Evolutionary conservation across 2,329 filamentous ascomycete species (phyloP).

Genomic region (Hypoxylon sp.): DNA sequence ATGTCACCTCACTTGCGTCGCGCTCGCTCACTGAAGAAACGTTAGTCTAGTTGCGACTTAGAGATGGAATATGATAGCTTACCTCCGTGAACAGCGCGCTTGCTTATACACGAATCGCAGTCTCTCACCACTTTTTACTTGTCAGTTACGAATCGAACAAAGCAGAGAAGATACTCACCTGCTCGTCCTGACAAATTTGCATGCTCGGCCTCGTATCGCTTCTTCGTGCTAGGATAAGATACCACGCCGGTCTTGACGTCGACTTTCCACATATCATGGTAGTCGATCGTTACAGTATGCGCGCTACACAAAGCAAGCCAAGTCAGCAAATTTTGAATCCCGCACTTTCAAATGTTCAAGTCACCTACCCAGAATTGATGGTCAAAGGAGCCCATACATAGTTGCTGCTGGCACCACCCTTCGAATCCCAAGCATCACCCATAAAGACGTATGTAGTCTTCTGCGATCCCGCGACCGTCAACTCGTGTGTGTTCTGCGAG

Average conservation of each 20-base stretch:
- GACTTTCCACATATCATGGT: constrained; percentile 53
- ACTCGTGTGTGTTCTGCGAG: constrained; percentile 50
- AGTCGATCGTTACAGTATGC: constrained; percentile 48
- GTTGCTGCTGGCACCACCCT: constrained; percentile 47
- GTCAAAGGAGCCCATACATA: constrained; percentile 53
- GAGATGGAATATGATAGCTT: background rate
- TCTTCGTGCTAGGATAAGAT: constrained; percentile 43
- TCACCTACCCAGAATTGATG: constrained; percentile 45
- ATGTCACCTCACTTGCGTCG: constrained; percentile 43
- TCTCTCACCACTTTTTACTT: constrained; percentile 26
- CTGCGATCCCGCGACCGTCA: constrained; percentile 47
- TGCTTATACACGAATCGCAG: constrained; percentile 32
- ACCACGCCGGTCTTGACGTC: constrained; percentile 50
- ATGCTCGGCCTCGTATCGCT: constrained; percentile 49
- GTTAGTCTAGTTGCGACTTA: constrained; percentile 9
- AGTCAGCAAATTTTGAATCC: too few species aligned
- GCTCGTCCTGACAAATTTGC: constrained; percentile 42
- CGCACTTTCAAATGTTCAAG: background rate
- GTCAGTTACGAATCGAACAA: constrained; percentile 11
- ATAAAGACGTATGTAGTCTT: constrained; percentile 50
- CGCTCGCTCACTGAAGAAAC: constrained; percentile 28
- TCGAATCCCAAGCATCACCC: constrained; percentile 50
- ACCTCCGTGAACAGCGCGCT: constrained; percentile 35
- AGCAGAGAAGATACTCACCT: constrained; percentile 25
- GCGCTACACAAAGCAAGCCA: constrained; percentile 30